Evolutionary conservation across 768 basidiomycete species (phyloP), one percentile per base, ranked within the genome.

Genomic region (Lanmaoa rubissima): DNA sequence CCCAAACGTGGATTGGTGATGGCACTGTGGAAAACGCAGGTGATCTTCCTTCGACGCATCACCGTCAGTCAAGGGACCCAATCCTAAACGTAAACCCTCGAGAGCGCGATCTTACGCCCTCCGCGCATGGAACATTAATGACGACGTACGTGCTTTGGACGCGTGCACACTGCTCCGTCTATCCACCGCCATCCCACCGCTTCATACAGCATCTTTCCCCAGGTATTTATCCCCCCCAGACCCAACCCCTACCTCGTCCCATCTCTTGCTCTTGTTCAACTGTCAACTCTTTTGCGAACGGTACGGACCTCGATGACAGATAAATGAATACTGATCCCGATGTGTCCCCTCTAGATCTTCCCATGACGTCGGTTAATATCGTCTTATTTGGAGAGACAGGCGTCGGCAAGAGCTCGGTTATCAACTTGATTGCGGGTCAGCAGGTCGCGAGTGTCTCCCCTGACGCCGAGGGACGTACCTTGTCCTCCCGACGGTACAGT

Each of bases 371-470:
- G 2, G 51, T 65, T 39, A 79, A 79, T 48, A 62, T 78, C 41
- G 66, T 79, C 45, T 42, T 79, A n/a, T 78, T 78, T 44, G 78
- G 78, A 10, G 76, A 78, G 57, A 72, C 74, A 0, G 75, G 78
- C 16, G 55, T 66, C 0, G 69, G 69, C 35, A 72, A 68, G 59
- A 72, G 66, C 53, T 70, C 68, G 0, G 57, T 71, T 17, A 62
- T 72, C 58, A 70, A 70, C 52, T 12, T 72, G 50, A 61, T 70
- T 19, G 70, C 69, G 5, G 69, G 68, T 4, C 38, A 12, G 19
- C 16, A 31, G 1, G 46, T 69, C 39, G 69, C 69, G 2, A 43
- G 39, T 3, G 28, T 28, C 28, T 28, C 28, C 28, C 46, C 63
- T 17, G 59, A 66, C 3, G 64, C 70, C 4, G 32, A 56, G 0